Base-by-base conservation (phyloP, 805 yeast species). In the Monosporozyma yasuniensis region DNA sequence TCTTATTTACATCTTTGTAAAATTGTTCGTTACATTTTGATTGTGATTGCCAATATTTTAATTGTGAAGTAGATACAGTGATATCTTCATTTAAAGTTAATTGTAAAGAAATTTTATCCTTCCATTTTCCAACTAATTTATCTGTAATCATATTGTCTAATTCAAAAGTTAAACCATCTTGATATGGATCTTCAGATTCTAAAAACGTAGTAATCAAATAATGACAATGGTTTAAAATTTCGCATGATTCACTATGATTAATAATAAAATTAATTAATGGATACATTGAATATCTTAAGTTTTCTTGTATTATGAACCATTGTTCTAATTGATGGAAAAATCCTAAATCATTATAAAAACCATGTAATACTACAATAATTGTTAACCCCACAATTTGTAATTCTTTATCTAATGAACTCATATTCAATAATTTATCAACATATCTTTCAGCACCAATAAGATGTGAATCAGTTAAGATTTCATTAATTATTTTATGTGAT, bases 1-100 rank as follows among this genome's bases (percentile, higher is more conserved):
- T 38, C 16, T 21, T 38, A 21, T 38, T 56, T 23, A 59, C 52
- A 46, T 58, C 63, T 44, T 51, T 50, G 50, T 58, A 56, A 48
- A 57, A 53, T 44, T 55, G 56, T 47, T 58, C 56, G 42, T 57
- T 57, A 45, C 54, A 53, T 35, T 56, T 53, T 46, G 56, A 47
- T 43, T 60, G 63, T 45, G 52, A 42, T 47, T 61, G 60, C 65
- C 65, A 62, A 47, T 56, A 61, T 41, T 56, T 54, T 42, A 62
- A 46, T 42, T 62, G 63, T 34, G 60, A 52, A 22, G 59, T 57
- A n/a, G 49, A 47, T n/a, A 32, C 25, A 6, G 59, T 52, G 3
- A 58, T 60, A 46, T 61, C 66, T 44, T 58, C 52, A 23, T 57
- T 54, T 9, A 52, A 48, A 44, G 57, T 56, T 19, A 61, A 42